phyloP scores from a whole-genome alignment of 208 protist species.

The Porcisia deanei region DNA sequence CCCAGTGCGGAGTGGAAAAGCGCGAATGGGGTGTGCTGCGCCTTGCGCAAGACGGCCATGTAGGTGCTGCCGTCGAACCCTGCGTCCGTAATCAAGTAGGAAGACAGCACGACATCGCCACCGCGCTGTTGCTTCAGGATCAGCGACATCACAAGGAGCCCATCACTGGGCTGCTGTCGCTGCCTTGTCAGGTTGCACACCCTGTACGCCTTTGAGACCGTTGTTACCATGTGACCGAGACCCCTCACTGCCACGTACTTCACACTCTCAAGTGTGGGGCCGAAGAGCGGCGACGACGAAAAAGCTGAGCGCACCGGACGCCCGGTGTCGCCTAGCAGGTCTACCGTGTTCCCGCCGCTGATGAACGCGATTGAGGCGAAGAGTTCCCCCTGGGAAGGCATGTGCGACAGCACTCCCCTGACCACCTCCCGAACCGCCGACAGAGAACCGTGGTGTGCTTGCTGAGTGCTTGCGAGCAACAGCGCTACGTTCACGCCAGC shows the following conservation, averaged over 20 bases:
- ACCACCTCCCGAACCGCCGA: slow-evolving; percentile 43
- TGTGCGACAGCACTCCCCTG: slow-evolving; percentile 37
- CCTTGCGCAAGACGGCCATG: slow-evolving; percentile 39
- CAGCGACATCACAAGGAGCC: slow-evolving; percentile 54
- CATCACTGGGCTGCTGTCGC: slow-evolving; percentile 15
- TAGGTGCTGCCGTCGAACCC: slow-evolving; percentile 31
- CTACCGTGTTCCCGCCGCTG: slow-evolving; percentile 42
- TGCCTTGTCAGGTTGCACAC: slow-evolving; percentile 7
- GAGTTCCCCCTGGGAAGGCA: slow-evolving; percentile 39
- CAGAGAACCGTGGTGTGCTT: slow-evolving; percentile 31
- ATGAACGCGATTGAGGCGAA: slow-evolving; percentile 47
- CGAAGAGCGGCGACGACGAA: slow-evolving; percentile 36
- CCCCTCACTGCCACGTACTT: slow-evolving; percentile 41
- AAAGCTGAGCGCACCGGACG: slow-evolving; percentile 35
- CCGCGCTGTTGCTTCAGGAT: slow-evolving; percentile 55
- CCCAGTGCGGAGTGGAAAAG: slow-evolving; percentile 60
- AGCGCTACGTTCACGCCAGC: slow-evolving; percentile 62
- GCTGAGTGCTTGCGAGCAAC: slow-evolving; percentile 45
- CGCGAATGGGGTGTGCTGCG: slow-evolving; percentile 31
- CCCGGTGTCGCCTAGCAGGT: slow-evolving; percentile 35
- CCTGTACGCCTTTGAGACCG: slow-evolving; percentile 27
- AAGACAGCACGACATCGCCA: slow-evolving; percentile 62
- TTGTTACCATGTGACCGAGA: slow-evolving; percentile 14
- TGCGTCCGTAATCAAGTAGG: slow-evolving; percentile 55
- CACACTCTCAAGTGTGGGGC: slow-evolving; percentile 51